These are phyloP conservation scores for Penicillium sp. DNA, from an alignment of 2,329 filamentous ascomycete genomes.

Conservation along the genomic window DNA sequence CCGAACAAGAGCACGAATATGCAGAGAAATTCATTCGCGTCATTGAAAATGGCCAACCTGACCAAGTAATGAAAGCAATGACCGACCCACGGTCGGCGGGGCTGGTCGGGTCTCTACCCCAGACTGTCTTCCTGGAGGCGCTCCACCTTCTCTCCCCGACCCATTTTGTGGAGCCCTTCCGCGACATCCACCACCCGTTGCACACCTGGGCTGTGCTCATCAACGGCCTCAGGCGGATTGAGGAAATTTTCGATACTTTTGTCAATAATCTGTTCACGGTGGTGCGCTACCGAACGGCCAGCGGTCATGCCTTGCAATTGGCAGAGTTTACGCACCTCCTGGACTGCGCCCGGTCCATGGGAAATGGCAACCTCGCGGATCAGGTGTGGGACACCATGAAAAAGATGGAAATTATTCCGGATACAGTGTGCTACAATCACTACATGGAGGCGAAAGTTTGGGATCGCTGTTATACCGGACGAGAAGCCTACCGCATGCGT, in stretches of 20 bases:
- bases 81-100: slow-evolving; percentile 32
- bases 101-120: slow-evolving; percentile 48
- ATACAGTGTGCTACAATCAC: slow-evolving; percentile 53
- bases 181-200: slow-evolving; percentile 50
- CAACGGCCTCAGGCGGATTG: slow-evolving; percentile 43
- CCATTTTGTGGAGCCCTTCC: slow-evolving; percentile 50
- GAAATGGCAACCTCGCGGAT: slow-evolving; percentile 46
- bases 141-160: slow-evolving; percentile 63
- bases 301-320: slow-evolving; percentile 42
- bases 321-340: slow-evolving; percentile 57
- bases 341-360: slow-evolving; percentile 53
- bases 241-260: slow-evolving; percentile 44
- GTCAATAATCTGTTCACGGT: slow-evolving; percentile 40
- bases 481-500: slow-evolving; percentile 42
- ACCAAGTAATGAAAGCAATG: slow-evolving; percentile 42
- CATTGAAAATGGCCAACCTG: slow-evolving; percentile 41
- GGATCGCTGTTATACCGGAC: slow-evolving; percentile 44
- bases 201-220: slow-evolving; percentile 52
- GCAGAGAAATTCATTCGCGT: slow-evolving; percentile 25
- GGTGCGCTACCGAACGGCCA: slow-evolving; percentile 38
- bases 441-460: slow-evolving; percentile 55
- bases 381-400: slow-evolving; percentile 51
- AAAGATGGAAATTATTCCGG: slow-evolving; percentile 13
- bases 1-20: slow-evolving; percentile 15
- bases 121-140: slow-evolving; percentile 63